These are phyloP conservation scores for Debaryomyces subglobosus DNA, from an alignment of 1,139 yeast species.

Conservation along the genomic window DNA sequence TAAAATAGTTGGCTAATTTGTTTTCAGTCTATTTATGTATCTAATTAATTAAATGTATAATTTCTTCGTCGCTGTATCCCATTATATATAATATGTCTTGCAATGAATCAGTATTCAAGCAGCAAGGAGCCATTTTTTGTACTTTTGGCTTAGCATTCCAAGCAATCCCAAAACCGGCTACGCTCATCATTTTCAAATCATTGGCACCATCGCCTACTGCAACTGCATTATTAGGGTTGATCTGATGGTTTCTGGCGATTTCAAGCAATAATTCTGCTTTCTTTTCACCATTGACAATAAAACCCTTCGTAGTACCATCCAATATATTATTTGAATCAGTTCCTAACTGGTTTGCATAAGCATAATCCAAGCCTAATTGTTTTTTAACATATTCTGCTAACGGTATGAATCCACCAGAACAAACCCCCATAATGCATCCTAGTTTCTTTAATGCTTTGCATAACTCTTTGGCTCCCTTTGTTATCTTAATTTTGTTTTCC, in stretches of 20 bases:
- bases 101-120: conserved; percentile 71
- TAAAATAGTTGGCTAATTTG: conserved; percentile 27
- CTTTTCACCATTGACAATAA: conserved; percentile 80
- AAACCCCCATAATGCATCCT: conserved; percentile 79
- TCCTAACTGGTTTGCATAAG: conserved; percentile 78
- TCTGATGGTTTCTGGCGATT: conserved; percentile 64
- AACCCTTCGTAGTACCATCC: conserved; percentile 65
- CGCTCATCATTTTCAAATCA: conserved; percentile 89
- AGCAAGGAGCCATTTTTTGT: conserved; percentile 77
- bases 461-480: conserved; percentile 81
- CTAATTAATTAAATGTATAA: conserved; percentile 28
- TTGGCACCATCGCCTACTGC: conserved; percentile 99
- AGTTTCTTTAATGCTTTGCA: conserved; percentile 60
- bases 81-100: conserved; percentile 77
- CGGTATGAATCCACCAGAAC: conserved; percentile 94
- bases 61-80: conserved; percentile 71
- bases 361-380: conserved; percentile 76
- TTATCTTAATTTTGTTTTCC: conserved; percentile 66
- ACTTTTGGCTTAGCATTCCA: conserved; percentile 98
- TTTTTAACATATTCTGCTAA: conserved; percentile 76
- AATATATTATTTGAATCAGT: conserved; percentile 53
- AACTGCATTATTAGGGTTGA: conserved; percentile 60
- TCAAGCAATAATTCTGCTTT: conserved; percentile 75
- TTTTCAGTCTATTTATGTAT: conserved; percentile 8
- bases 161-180: conserved; percentile 93